Base-by-base conservation (phyloP, 768 basidiomycete species). In the Boletus edulis region DNA sequence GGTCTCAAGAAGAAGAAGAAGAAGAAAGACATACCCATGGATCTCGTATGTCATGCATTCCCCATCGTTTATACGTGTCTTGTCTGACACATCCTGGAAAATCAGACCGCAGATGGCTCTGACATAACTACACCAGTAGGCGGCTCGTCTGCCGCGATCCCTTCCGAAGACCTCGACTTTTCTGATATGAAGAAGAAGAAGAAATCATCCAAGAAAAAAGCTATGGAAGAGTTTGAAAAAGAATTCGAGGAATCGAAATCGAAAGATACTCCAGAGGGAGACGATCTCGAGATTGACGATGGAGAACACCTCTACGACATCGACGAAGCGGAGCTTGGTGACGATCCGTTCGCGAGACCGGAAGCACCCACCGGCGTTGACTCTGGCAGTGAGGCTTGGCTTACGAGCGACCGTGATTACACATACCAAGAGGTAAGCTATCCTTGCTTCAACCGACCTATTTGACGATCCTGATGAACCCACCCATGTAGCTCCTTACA, bases 121-220 rank as follows among this genome's bases (percentile, higher is more conserved):
- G 86, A 84, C 22, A 75, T 85, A 27, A 82, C 86, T 0, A 86
- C 87, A 14, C 84, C 87, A 17, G 72, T 71, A 3, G 61, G 62
- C 24, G 56, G 55, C 17, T 18, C 65, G 15, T 31, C 82, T 6
- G 89, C 64, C 43, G 63, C 61, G 13, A 56, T 79, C 53, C 78
- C 78, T 5, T 76, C 82, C 12, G 92, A 89, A 57, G 94, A 94
- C 63, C 79, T 95, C 55, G 91, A 94, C 75, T 98, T 98, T 70
- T 92, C 90, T 8, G 96, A 98, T 69, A 79, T 98, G 71, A 97
- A 98, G 78, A 96, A 94, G 80, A 95, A 95, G 79, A 95, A 94
- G 76, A 94, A 94, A 68, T 75, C 81, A 56, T 86, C 87, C 75
- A 96, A 95, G 78, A 98, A 96, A 76, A 82, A 87, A 18, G 84